Percentiles rank a stretch among this genome's conserved stretches.
These are phyloP conservation scores for Solioccasus polychromus DNA, from an alignment of 768 basidiomycete species.

Conservation along the genomic window DNA sequence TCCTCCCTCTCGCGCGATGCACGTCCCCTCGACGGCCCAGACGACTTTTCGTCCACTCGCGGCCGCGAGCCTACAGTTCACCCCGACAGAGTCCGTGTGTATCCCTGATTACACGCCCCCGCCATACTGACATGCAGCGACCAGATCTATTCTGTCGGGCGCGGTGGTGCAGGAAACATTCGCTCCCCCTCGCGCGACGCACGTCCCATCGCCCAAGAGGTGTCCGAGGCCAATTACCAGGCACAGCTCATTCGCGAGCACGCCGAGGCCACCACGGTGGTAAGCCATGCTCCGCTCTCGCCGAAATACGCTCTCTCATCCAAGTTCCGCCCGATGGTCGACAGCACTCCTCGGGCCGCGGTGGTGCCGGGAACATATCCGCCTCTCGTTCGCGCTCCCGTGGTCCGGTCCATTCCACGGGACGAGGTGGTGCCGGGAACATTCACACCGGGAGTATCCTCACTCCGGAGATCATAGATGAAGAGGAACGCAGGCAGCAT, in stretches of 20 bases:
- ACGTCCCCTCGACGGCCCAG: constrained; percentile 43
- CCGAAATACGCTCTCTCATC: not conserved
- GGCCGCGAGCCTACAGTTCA: constrained; percentile 55
- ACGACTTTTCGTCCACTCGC: constrained; percentile 52
- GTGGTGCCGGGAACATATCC: constrained; percentile 62
- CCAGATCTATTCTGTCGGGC: constrained; percentile 54
- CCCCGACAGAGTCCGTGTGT: constrained; percentile 34
- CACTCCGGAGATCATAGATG: constrained; percentile 27
- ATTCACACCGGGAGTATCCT: constrained; percentile 34
- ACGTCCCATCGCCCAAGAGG: constrained; percentile 27
- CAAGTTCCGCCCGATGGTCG: constrained; percentile 1
- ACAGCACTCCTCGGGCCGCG: constrained; percentile 61
- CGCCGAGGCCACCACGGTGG: constrained; percentile 31
- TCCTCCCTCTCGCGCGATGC: constrained; percentile 45
- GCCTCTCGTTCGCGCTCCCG: constrained; percentile 49
- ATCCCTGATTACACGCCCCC: not conserved
- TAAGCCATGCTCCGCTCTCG: constrained; percentile 23
- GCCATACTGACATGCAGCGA: not conserved
- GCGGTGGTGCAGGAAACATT: constrained; percentile 85
- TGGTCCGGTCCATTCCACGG: constrained; percentile 48
- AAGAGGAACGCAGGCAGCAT: constrained; percentile 33
- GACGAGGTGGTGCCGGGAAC: constrained; percentile 67
- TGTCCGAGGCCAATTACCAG: constrained; percentile 22
- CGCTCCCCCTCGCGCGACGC: constrained; percentile 69
- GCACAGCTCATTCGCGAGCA: constrained; percentile 23